These are phyloP conservation scores for Thalassiosira hispida DNA, from an alignment of 352 stramenopile species.

Conservation along the genomic window DNA sequence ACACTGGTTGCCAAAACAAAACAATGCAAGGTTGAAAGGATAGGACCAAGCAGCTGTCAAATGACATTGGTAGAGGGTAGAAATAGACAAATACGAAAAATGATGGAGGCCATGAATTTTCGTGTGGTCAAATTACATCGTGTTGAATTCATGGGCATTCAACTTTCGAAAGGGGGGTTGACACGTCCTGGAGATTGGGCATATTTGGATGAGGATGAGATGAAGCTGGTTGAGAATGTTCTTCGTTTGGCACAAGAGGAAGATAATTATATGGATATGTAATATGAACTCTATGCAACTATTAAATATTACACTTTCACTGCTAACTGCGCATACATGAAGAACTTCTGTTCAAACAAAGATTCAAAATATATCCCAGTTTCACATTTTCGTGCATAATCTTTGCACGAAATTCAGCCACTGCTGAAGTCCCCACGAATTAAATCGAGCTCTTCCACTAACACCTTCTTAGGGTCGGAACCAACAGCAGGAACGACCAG, in stretches of 20 bases:
- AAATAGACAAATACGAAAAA: constrained; percentile 95
- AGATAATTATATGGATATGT: neutral
- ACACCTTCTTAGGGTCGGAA: too few species aligned
- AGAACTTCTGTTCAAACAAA: too few species aligned
- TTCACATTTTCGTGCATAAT: too few species aligned
- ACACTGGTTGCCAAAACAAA: constrained; percentile 69
- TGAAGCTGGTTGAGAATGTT: constrained; percentile 49
- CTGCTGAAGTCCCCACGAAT: too few species aligned
- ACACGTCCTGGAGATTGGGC: constrained; percentile 60
- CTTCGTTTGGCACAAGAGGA: constrained; percentile 19
- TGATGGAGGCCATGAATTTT: constrained; percentile 92
- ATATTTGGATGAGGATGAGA: constrained; percentile 47
- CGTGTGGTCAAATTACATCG: constrained; percentile 91
- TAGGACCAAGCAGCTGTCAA: constrained; percentile 43
- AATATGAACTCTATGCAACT: too few species aligned
- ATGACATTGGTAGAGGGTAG: constrained; percentile 94
- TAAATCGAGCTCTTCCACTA: too few species aligned
- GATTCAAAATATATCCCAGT: too few species aligned
- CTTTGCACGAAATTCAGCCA: too few species aligned
- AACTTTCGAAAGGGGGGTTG: constrained; percentile 61
- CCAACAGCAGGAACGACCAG: too few species aligned
- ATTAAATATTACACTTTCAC: too few species aligned
- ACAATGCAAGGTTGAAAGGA: constrained; percentile 61
- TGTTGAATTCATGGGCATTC: constrained; percentile 90
- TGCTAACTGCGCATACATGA: too few species aligned